Evolutionary conservation across 805 yeast species (phyloP), one percentile per base, ranked within the genome.

Genomic region (Kregervanrija fluxuum): DNA sequence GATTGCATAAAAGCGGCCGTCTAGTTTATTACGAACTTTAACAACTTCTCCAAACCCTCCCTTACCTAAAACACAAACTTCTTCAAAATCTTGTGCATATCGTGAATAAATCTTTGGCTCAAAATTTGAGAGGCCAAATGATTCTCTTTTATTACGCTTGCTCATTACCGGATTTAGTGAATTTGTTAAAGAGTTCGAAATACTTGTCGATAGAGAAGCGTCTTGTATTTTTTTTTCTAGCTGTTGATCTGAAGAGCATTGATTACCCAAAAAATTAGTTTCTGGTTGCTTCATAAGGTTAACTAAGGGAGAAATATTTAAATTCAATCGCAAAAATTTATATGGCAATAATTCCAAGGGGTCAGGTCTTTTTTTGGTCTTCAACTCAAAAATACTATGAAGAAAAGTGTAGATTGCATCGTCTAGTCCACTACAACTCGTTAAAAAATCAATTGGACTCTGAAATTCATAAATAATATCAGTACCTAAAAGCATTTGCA

Each of bases 41-140:
- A 93, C 96, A 8, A 93, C 99, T 62, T 93, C 97, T 5, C 99
- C 99, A 65, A 85, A 93, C 0, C 95, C 99, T 35, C 99, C 99
- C 54, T 81, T 79, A 2, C 99, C 99, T 8, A 93, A 66, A 15
- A 82, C 78, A 0, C 91, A 93, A 37, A 88, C 85, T 59, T 93
- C 99, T 62, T 93, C 99, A 63, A 95, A 93, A 60, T 93, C 99
- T 49, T 90, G 79, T 3, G 81, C 85, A 59, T 91, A 93, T 50
- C 99, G 71, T 1, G 96, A 88, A 45, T 70, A 64, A 1, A 51
- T 50, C 28, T 49, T 51, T 1, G 52, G 43, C 1, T 54, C 50
- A 37, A 52, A 52, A 14, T 43, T 43, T 3, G 54, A 50, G 28
- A 54, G 33, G 2, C 52, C 55, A 45, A 62, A 61, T 3, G 67